Percentiles rank a stretch among this genome's conserved stretches.
Evolutionary conservation across 345 rosid species (phyloP).

Genomic region (Stellera chamaejasme): DNA sequence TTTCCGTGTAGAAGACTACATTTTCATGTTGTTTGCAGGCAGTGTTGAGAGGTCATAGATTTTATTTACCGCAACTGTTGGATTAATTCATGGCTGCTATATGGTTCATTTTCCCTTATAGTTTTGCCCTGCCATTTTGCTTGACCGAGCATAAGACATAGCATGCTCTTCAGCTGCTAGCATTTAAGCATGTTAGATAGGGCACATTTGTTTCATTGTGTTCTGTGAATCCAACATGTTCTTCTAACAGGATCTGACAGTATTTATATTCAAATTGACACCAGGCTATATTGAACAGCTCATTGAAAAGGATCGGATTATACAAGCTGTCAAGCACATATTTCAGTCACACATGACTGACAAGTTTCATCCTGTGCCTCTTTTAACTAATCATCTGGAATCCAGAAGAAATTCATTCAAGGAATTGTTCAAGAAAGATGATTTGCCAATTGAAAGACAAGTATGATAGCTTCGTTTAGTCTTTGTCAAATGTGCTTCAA

Average conservation of each 20-base stretch:
- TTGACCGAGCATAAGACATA: no score
- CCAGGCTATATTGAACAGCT: conserved; percentile 19
- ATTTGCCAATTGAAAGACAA: conserved; percentile 10
- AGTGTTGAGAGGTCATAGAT: no score
- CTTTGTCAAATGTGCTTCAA: background rate
- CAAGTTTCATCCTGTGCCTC: conserved; percentile 22
- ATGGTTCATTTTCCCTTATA: no score
- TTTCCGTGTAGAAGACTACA: no score
- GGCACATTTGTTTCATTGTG: no score
- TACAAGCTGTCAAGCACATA: conserved; percentile 30
- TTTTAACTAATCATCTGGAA: conserved; percentile 27
- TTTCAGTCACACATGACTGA: conserved; percentile 23
- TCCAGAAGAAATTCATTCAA: conserved; percentile 13
- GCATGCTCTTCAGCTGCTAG: no score
- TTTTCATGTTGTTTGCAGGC: no score
- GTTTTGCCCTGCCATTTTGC: no score
- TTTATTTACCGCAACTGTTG: no score
- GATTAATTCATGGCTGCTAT: no score
- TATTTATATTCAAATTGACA: no score
- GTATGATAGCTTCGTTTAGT: conserved; percentile 1
- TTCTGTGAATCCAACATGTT: conserved; percentile 19
- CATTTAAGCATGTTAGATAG: conserved; percentile 25
- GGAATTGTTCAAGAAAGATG: conserved; percentile 1
- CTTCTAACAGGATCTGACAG: background rate
- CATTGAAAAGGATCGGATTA: conserved; percentile 17